These are phyloP conservation scores for Cyberlindnera xishuangbannaensis DNA, from an alignment of 805 yeast genomes.

Conservation along the genomic window DNA sequence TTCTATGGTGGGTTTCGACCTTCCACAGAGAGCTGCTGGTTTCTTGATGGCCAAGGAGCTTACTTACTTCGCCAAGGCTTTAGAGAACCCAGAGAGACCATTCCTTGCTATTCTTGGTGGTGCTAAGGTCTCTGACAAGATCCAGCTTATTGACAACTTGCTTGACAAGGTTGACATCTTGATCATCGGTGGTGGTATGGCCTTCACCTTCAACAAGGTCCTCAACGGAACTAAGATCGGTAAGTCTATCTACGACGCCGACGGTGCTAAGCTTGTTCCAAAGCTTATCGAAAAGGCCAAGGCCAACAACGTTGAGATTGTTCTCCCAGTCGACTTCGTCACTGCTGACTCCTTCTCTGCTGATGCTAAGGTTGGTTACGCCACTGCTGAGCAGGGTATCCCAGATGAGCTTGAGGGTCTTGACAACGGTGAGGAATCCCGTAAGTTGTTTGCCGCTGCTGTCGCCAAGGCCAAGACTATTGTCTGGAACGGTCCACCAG, in stretches of 20 bases:
- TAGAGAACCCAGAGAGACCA: slow-evolving; percentile 97
- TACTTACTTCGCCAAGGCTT: slow-evolving; percentile 95
- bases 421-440: slow-evolving; percentile 90
- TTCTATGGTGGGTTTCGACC: slow-evolving; percentile 96
- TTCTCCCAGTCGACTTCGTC: slow-evolving; percentile 92
- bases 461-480: slow-evolving; percentile 94
- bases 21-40: slow-evolving; percentile 97
- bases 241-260: slow-evolving; percentile 85
- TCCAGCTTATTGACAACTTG: slow-evolving; percentile 94
- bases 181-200: slow-evolving; percentile 99
- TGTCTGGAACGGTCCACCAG: slow-evolving; percentile 99
- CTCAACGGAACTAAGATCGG: slow-evolving; percentile 83
- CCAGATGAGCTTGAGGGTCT: slow-evolving; percentile 95
- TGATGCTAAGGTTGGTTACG: slow-evolving; percentile 81
- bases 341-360: slow-evolving; percentile 92
- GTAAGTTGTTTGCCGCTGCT: slow-evolving; percentile 71
- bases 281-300: slow-evolving; percentile 92
- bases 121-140: slow-evolving; percentile 98
- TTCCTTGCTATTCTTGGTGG: slow-evolving; percentile 99
- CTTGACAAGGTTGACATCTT: slow-evolving; percentile 92
- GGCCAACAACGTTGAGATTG: slow-evolving; percentile 89
- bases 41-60: slow-evolving; percentile 98
- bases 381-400: slow-evolving; percentile 87
- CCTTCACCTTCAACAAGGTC: slow-evolving; percentile 97
- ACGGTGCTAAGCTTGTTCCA: slow-evolving; percentile 94